Evolutionary conservation across 1,139 yeast species (phyloP).

Genomic region (Sugiyamaella paludigena): DNA sequence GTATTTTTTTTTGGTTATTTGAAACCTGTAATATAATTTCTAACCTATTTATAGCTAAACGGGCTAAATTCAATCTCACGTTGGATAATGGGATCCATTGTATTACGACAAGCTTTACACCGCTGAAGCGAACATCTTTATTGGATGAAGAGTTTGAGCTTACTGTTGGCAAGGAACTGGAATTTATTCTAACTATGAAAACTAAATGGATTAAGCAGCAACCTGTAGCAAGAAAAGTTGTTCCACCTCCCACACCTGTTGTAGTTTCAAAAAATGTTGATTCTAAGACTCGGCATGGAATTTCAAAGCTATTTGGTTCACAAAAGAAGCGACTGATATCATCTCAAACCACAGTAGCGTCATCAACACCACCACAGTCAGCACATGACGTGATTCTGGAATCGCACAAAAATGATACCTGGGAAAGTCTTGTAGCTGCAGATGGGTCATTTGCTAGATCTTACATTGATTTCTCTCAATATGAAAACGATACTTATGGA

Average conservation of each 20-base stretch:
- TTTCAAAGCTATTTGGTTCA: constrained; percentile 23
- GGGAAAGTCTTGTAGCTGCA: constrained; percentile 50
- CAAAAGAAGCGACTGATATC: constrained; percentile 15
- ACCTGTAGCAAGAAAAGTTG: constrained; percentile 38
- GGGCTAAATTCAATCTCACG: constrained; percentile 66
- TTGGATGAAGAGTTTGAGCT: constrained; percentile 85
- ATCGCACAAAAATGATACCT: constrained; percentile 15
- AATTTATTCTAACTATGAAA: constrained; percentile 73
- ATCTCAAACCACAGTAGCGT: constrained; percentile 4
- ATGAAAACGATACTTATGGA: constrained; percentile 56
- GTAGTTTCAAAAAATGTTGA: constrained; percentile 8
- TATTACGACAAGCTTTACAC: constrained; percentile 66
- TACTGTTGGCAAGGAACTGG: constrained; percentile 62
- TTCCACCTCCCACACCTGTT: constrained; percentile 20
- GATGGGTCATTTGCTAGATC: constrained; percentile 90
- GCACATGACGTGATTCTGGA: constrained; percentile 9
- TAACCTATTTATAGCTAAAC: constrained; percentile 18
- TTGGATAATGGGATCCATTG: constrained; percentile 91
- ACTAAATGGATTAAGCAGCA: constrained; percentile 53
- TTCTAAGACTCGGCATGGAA: constrained; percentile 15
- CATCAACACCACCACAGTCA: constrained; percentile 9
- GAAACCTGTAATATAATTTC: neutral
- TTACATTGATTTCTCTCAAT: constrained; percentile 60
- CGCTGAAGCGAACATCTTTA: constrained; percentile 44
- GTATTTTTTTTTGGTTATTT: neutral